phyloP scores from a whole-genome alignment of 257 asterid species.

The Solanum raphanifolium region DNA sequence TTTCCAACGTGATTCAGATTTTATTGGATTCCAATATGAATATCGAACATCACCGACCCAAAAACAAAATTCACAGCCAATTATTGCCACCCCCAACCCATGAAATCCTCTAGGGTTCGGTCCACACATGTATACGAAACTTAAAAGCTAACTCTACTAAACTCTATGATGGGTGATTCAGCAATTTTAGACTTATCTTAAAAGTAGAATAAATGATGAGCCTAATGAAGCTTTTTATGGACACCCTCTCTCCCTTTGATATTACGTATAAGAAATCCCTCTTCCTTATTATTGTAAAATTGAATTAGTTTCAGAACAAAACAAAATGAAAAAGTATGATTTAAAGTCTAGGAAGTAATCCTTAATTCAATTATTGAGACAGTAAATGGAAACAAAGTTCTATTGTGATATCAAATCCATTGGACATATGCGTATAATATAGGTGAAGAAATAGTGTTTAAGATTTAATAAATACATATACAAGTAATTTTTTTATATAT shows the following conservation, averaged over 20 bases:
- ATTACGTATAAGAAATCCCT: neutral
- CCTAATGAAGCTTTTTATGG: neutral
- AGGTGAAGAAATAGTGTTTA: neutral
- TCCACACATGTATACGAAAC: neutral
- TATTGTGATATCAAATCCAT: neutral
- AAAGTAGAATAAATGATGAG: neutral
- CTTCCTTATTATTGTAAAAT: neutral
- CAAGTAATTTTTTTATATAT: neutral
- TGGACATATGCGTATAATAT: neutral
- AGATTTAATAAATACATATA: neutral
- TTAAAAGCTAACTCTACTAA: neutral
- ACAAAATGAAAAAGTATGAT: neutral
- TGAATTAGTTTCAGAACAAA: neutral
- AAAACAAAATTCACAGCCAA: neutral
- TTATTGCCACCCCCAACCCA: neutral
- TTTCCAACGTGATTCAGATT: neutral
- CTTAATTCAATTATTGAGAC: neutral
- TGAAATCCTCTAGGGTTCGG: neutral
- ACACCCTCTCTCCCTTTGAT: neutral
- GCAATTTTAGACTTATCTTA: neutral
- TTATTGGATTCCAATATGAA: neutral
- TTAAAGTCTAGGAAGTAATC: neutral
- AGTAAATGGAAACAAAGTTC: neutral
- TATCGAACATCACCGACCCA: accelerated
- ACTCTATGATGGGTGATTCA: neutral